Evolutionary conservation across 2,329 filamentous ascomycete genomes (phyloP), one percentile per base, ranked within the genome.

Genomic region (Curvularia lunata): DNA sequence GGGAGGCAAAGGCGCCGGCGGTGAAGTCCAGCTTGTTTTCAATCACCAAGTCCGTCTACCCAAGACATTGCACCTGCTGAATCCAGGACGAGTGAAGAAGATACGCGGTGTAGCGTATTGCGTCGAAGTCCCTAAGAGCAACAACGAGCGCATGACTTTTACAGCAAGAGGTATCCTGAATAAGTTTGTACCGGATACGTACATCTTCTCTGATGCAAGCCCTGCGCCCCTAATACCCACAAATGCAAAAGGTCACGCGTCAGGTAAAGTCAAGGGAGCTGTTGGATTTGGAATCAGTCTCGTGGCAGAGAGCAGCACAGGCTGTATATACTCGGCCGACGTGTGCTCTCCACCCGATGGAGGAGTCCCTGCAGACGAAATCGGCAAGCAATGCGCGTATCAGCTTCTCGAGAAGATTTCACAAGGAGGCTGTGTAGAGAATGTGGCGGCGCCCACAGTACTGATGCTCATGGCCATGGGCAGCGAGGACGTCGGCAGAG

Each of bases 381-480:
- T 98, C 48, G 95, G 95, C 50, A 91, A 88, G 77, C 85, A 88
- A 70, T 96, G 92, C 75, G 95, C 95, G 16, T 92, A 91, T 74
- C 93, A 97, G 77, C 80, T 99, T 49, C 81, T 99, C 12, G 93
- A 98, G 77, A 85, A 87, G 21, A 89, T 98, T 60, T 86, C 86
- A 50, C 85, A 88, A 67, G 94, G 93, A 10, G 95, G 95, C 1
- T 97, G 92, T 74, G 90, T 91, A 3, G 89, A 88, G 52, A 83
- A 82, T 13, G 84, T 89, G 3, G 90, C 91, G 2, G 88, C 88
- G 5, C 82, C 86, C 3, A 94, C 89, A 0, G 84, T 97, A 63
- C 77, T 99, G 52, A 91, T 88, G 18, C 82, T 99, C 62, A 99
- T 99, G 95, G 92, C 93, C 32, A 98, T 99, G 95, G 95, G 95